Evolutionary conservation across 1,284 basidiomycete species (phyloP), one percentile per base, ranked within the genome.

Genomic region (Marasmius tenuissimus): DNA sequence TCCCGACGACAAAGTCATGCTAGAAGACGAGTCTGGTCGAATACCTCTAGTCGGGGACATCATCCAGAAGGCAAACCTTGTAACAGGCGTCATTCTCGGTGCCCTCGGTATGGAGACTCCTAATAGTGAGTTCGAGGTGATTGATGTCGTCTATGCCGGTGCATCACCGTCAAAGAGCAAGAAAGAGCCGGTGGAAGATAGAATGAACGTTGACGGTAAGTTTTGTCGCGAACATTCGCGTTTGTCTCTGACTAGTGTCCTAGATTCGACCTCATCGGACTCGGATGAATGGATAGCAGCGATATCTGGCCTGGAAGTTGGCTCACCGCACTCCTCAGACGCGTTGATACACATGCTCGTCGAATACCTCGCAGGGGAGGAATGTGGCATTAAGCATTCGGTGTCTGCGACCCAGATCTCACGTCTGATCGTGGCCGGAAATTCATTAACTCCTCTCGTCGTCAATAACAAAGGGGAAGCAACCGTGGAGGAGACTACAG

Each of bases 11-110:
- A 84, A 80, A 61, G 77, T 97, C 18, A 95, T 93, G 84, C 82
- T 99, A 1, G 97, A 99, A 76, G 97, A 99, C 74, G 96, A 98
- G 75, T 94, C 92, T 5, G 97, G 97, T 1, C 87, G 97, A 37
- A 91, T 99, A 51, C 84, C 85, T 53, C 85, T 99, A 1, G 91
- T 96, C 0, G 97, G 97, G 1, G 85, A 89, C 60, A 81, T 73
- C 57, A 74, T 87, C 18, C 73, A 75, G 52, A 68, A 73, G 48
- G 85, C 81, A 54, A 75, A 82, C 39, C 80, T 97, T 10, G 93
- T 97, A 0, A 97, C 96, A 1, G 95, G 96, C 1, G 88, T 97
- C 16, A 95, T 98, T 61, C 83, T 96, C 61, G 95, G 91, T 33
- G 94, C 87, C 0, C 81, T 99, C 10, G 97, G 97, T 2, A 87